A percentile compares a stretch with the other conserved stretches of the same genome.
phyloP scores from a whole-genome alignment of 441 rosid genomes.

The Flueggea neowawraea region DNA sequence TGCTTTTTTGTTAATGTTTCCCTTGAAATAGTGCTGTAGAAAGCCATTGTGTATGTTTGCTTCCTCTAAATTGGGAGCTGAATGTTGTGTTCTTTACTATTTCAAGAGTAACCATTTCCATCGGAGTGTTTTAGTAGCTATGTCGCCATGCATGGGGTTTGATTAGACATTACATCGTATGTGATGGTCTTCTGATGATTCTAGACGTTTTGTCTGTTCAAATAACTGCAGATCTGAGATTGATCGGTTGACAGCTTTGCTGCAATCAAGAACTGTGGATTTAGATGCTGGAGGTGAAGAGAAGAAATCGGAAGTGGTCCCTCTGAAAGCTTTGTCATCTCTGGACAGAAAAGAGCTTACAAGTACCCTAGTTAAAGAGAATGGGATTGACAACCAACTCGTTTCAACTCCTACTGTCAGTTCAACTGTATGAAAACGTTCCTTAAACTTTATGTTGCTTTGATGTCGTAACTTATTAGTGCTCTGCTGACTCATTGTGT shows the following conservation, averaged over 20 bases:
- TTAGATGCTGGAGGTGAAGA: conserved; percentile 35
- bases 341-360: conserved; percentile 31
- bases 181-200: not conserved
- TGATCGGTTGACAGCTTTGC: conserved; percentile 67
- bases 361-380: conserved; percentile 30
- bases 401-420: conserved; percentile 43
- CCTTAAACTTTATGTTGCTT: not conserved
- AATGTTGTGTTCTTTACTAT: not conserved
- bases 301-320: conserved; percentile 37
- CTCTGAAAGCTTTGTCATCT: conserved; percentile 22
- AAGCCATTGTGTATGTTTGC: not conserved
- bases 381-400: conserved; percentile 30
- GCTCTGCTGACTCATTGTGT: not conserved
- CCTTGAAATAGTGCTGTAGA: not conserved
- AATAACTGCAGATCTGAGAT: conserved; percentile 66
- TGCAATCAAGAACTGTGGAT: conserved; percentile 61
- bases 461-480: too few relatives aligned
- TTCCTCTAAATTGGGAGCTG: not conserved
- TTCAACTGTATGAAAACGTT: conserved; percentile 10
- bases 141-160: not conserved
- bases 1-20: not conserved
- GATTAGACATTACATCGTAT: not conserved
- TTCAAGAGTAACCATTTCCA: too few relatives aligned
- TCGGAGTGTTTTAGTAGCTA: not conserved
- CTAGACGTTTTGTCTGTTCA: conserved; percentile 5